Conservation (phyloP, 179 eudicot genomes). For the Silene noctiflora region DNA sequence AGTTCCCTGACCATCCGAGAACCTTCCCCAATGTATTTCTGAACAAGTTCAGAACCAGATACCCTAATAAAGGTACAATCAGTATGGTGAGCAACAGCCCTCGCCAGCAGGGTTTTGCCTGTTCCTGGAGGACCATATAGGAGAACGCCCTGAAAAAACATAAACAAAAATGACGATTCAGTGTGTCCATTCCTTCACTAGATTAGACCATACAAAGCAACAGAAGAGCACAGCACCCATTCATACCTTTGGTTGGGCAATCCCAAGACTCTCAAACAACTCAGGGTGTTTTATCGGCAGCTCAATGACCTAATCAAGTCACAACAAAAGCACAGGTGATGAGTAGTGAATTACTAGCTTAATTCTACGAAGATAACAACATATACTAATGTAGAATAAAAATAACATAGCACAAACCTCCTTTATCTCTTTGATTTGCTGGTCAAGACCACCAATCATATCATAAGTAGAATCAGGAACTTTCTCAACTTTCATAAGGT, state of each 20-base stretch:
- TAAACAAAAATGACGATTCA: neutral
- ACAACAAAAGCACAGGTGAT: conserved; percentile 5
- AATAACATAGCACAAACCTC: conserved; percentile 42
- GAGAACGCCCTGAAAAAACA: conserved; percentile 56
- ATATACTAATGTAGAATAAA: neutral
- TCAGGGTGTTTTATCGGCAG: conserved; percentile 92
- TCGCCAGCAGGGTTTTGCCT: conserved; percentile 79
- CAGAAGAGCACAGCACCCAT: neutral
- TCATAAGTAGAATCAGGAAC: conserved; percentile 94
- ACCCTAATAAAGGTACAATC: conserved; percentile 87
- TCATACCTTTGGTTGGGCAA: conserved; percentile 90
- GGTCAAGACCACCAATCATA: conserved; percentile 95
- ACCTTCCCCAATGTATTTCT: conserved; percentile 93
- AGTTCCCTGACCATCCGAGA: conserved; percentile 95
- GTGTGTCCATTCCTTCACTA: neutral
- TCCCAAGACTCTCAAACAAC: conserved; percentile 88
- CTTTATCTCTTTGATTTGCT: conserved; percentile 90
- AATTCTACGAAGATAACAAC: neutral
- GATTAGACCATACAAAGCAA: neutral
- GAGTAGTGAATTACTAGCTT: neutral
- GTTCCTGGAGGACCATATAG: conserved; percentile 96
- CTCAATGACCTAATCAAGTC: conserved; percentile 67
- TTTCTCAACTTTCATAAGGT: conserved; percentile 92
- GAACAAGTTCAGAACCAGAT: conserved; percentile 86
- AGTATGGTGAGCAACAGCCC: conserved; percentile 92